Evolutionary conservation across 257 asterid species (phyloP), one percentile per base, ranked within the genome.

Genomic region (Petrea volubilis): DNA sequence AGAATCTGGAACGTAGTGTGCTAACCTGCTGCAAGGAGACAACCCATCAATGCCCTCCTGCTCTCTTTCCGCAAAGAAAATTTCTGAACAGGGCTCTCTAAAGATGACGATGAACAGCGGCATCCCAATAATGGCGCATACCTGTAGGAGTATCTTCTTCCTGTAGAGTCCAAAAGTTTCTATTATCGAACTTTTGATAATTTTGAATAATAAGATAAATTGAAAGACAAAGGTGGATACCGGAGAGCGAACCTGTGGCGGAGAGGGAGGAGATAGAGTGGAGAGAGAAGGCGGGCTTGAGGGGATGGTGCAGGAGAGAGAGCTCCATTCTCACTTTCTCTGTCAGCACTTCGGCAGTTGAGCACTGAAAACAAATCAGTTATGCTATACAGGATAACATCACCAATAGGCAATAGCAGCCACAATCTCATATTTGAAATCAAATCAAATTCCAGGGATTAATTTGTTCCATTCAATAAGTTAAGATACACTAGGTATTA

Each of bases 31-130:
- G 87, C 85, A 74, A 93, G 79, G 55, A 93, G 74, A 80, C 75
- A 91, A n/a, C 86, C 87, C 84, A 83, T 74, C n/a, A 91, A 53
- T 6, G 81, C 86, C 89, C 97, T 87, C 77, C 96, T 87, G 53
- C 95, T 89, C 47, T 83, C 86, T 23, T 60, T 64, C 71, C 67
- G 79, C 75, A 47, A 20, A 33, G 75, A 14, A 13, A 34, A 4
- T 14, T 67, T 58, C 18, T 58, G 72, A 51, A n/a, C 75, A 43
- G 75, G 29, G 43, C 34, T 79, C 63, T 81, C 84, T 10, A 65
- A 55, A 44, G 89, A 72, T 7, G 88, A 55, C 21, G 88, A 78
- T 29, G 90, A 82, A 72, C 96, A 90, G 29, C 70, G 84, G 81
- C 88, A 80, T 60, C 80, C 57, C 21, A 71, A 73, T 20, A 68